phyloP scores from a whole-genome alignment of 768 basidiomycete genomes.

The Paxillus ammoniavirescens region DNA sequence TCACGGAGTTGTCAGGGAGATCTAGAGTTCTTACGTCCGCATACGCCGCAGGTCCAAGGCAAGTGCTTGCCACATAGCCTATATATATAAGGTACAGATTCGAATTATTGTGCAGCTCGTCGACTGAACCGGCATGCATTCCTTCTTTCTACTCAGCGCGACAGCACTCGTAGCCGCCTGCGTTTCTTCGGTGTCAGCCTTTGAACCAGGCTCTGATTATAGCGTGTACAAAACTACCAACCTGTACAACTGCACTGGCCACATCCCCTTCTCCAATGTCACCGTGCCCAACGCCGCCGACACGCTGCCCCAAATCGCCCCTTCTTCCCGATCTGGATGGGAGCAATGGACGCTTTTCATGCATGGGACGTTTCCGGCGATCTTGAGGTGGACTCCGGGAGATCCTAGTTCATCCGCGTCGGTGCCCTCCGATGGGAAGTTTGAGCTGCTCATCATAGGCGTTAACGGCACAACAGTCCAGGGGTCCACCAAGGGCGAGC shows the following conservation, averaged over 20 bases:
- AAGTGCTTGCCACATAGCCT: too few species aligned
- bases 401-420: constrained; percentile 1
- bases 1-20: too few species aligned
- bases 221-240: constrained; percentile 8
- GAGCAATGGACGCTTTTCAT: constrained; percentile 16
- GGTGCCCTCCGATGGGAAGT: neutral
- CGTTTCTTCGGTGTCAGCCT: neutral
- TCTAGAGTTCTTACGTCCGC: too few species aligned
- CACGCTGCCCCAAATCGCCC: constrained; percentile 14
- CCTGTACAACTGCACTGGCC: constrained; percentile 18
- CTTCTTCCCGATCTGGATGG: constrained; percentile 4
- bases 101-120: too few species aligned
- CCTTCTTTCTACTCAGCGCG: neutral
- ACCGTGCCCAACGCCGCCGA: constrained; percentile 11
- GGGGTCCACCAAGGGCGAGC: neutral
- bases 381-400: constrained; percentile 16
- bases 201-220: constrained; percentile 14
- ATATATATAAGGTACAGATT: too few species aligned
- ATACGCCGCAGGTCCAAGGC: too few species aligned
- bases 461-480: constrained; percentile 11
- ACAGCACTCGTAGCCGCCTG: neutral
- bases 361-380: constrained; percentile 8
- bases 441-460: constrained; percentile 7
- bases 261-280: constrained; percentile 8
- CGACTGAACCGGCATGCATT: neutral